A percentile compares a stretch with the other conserved stretches of the same genome.
Conservation (phyloP, 2,329 filamentous ascomycete species). For the Pyrenophora graminea region DNA sequence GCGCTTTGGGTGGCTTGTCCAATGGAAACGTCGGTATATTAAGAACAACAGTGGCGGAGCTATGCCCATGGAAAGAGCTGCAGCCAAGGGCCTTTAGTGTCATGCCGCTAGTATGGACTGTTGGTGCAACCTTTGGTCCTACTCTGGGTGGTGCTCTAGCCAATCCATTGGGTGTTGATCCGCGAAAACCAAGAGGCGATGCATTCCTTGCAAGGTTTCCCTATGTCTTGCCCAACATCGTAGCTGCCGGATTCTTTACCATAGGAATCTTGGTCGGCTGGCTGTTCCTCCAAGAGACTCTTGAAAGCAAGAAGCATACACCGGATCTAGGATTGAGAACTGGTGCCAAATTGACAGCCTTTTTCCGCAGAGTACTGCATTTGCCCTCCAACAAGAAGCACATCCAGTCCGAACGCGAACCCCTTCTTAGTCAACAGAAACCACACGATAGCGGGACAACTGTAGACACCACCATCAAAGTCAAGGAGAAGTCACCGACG, state of each 20-base stretch:
- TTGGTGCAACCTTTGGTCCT: slow-evolving; percentile 87
- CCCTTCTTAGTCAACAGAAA: slow-evolving; percentile 35
- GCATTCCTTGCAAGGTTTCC: slow-evolving; percentile 76
- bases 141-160: slow-evolving; percentile 84
- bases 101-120: slow-evolving; percentile 89
- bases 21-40: slow-evolving; percentile 90
- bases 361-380: slow-evolving; percentile 27
- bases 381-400: slow-evolving; percentile 15
- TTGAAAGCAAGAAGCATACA: slow-evolving; percentile 69
- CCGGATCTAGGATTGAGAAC: slow-evolving; percentile 76
- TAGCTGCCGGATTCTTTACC: slow-evolving; percentile 76
- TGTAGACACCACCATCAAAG: neutral
- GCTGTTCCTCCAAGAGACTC: slow-evolving; percentile 85
- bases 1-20: slow-evolving; percentile 77
- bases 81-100: slow-evolving; percentile 89
- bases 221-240: slow-evolving; percentile 81
- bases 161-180: slow-evolving; percentile 75
- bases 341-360: slow-evolving; percentile 64
- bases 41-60: slow-evolving; percentile 87
- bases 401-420: slow-evolving; percentile 30
- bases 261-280: slow-evolving; percentile 73
- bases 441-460: slow-evolving; percentile 20
- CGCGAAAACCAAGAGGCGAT: slow-evolving; percentile 65
- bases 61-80: slow-evolving; percentile 82
- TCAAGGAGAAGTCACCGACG: slow-evolving; percentile 38